Evolutionary conservation across 768 basidiomycete genomes (phyloP).

Genomic region (Rhodotorula babjevae): DNA sequence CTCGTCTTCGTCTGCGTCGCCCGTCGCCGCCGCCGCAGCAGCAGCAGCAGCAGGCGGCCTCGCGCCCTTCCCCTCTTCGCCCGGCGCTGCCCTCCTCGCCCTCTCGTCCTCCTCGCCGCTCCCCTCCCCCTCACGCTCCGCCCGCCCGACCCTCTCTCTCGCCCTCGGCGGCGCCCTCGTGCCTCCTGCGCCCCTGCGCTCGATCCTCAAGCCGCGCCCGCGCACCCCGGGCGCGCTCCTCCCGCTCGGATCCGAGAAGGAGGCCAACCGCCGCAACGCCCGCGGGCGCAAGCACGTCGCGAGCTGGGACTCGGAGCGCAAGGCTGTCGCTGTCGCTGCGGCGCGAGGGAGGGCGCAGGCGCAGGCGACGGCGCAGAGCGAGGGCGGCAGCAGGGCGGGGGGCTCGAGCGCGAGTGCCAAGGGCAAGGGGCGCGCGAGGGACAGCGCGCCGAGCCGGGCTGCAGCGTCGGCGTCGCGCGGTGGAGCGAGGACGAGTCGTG

Average conservation of each 20-base stretch:
- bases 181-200: conserved; percentile 4
- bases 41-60: no score
- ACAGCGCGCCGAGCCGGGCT: background rate
- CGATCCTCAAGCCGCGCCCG: conserved; percentile 21
- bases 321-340: background rate
- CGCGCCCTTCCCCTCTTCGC: background rate
- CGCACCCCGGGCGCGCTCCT: background rate
- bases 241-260: conserved; percentile 23
- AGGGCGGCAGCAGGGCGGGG: background rate
- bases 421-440: background rate
- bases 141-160: background rate
- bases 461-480: no score
- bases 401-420: background rate
- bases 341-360: background rate
- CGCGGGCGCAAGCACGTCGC: conserved; percentile 25
- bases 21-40: background rate
- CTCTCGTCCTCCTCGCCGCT: conserved; percentile 13
- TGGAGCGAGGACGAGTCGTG: background rate
- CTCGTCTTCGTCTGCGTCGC: background rate
- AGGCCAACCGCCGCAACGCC: conserved; percentile 7
- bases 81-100: background rate
- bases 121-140: background rate
- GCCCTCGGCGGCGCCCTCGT: no score
- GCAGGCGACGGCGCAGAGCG: no score
- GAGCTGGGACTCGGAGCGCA: conserved; percentile 15